A percentile compares a stretch with the other conserved stretches of the same genome.
These are phyloP conservation scores for Rutidosis leptorrhynchoides DNA, from an alignment of 129 eudicot genomes.

Conservation along the genomic window DNA sequence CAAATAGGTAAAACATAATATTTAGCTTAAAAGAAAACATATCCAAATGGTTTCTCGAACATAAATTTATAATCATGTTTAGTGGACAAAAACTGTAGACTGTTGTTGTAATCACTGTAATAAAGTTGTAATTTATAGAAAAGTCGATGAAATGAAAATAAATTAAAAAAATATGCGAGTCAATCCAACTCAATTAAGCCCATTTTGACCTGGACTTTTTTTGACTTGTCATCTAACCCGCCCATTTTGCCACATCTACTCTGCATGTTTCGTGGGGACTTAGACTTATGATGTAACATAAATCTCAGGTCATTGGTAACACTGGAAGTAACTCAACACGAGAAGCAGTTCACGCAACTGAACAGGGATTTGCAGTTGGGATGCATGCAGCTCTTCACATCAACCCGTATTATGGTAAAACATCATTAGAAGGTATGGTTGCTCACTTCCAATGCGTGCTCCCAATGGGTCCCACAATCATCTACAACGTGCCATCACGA, in stretches of 20 bases:
- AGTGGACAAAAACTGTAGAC: no score
- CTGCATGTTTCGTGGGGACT: not conserved
- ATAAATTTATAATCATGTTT: no score
- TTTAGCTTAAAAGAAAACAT: not conserved
- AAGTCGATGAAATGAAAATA: no score
- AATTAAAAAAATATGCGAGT: no score
- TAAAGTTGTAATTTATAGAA: no score
- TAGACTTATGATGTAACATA: not conserved
- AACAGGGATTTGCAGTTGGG: slow-evolving; percentile 65
- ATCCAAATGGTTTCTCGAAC: no score
- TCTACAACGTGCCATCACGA: slow-evolving; percentile 64
- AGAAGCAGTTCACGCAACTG: slow-evolving; percentile 71
- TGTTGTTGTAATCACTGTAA: no score
- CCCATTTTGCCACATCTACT: not conserved
- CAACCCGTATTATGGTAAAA: slow-evolving; percentile 69
- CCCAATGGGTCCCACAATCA: slow-evolving; percentile 65
- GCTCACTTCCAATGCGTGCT: slow-evolving; percentile 56
- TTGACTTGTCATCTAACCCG: not conserved
- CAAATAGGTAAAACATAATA: not conserved
- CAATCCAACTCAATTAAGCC: not conserved
- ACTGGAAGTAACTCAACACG: slow-evolving; percentile 72
- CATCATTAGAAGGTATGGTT: slow-evolving; percentile 56
- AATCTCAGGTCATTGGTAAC: slow-evolving; percentile 47
- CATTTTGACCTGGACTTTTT: not conserved
- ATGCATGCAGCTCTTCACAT: slow-evolving; percentile 81